Percentiles rank a stretch among this genome's conserved stretches.
Conservation (phyloP, 352 stramenopile genomes). For the Pythium guiyangense region DNA sequence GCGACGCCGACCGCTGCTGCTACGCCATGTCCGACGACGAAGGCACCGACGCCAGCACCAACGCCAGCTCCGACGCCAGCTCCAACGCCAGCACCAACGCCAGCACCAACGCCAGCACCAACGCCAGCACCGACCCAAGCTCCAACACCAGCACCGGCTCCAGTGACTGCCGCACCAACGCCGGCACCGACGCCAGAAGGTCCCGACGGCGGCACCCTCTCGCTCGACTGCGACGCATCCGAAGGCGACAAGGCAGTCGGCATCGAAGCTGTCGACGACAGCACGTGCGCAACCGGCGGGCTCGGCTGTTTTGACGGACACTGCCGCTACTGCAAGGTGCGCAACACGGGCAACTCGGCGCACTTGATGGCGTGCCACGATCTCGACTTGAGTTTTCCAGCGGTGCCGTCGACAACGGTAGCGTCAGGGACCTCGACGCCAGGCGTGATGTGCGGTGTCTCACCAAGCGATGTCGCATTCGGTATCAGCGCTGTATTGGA, state of each 20-base stretch:
- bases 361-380: no score
- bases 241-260: neutral
- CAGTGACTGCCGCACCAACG: neutral
- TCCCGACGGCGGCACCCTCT: no score
- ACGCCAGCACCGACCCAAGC: neutral
- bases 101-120: neutral
- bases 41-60: neutral
- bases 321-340: constrained; percentile 34
- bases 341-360: constrained; percentile 12
- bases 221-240: no score
- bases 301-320: constrained; percentile 7
- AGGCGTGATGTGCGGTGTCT: no score
- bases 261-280: neutral
- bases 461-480: no score
- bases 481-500: no score
- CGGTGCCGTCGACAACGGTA: no score
- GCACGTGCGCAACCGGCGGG: constrained; percentile 6
- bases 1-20: no score
- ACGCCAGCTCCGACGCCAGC: neutral
- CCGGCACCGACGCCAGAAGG: neutral
- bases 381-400: no score
- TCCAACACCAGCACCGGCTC: neutral
- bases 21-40: no score
- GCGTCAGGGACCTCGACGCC: no score
- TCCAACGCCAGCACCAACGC: neutral